Evolutionary conservation across 164 flowering plant species (phyloP), one percentile per base, ranked within the genome.

Genomic region (Kalanchoe fedtschenkoi): DNA sequence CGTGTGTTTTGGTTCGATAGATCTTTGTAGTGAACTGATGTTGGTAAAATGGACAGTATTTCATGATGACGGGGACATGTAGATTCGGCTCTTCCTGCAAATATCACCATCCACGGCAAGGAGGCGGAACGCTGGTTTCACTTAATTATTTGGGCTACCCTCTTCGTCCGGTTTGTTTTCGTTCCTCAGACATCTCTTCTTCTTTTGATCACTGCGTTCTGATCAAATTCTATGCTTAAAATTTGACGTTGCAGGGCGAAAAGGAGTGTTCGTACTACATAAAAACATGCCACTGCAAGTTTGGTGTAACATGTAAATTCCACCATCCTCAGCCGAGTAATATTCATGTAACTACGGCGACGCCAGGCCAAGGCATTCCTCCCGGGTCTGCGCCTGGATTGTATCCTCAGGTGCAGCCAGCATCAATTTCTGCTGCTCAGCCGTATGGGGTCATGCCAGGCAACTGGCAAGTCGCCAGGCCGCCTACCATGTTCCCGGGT

Each of bases 1-100:
- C n/a, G n/a, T n/a, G n/a, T n/a, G n/a, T n/a, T n/a, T n/a, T n/a
- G n/a, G n/a, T n/a, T n/a, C n/a, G n/a, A n/a, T 47, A 2, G 56
- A 51, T 51, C 17, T 51, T 51, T 26, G 33, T 22, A 4, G 61
- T 34, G 38, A 33, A 37, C 24, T 58, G 29, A 58, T 58, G n/a
- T n/a, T n/a, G n/a, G n/a, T n/a, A n/a, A n/a, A 55, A 44, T 70
- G 39, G 77, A 77, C 86, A 95, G 99, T 87, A 81, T 68, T 95
- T 66, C 70, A 69, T 91, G 89, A 78, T 85, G 77, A 89, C 93
- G 22, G 97, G 99, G 38, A 75, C 78, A 47, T 95, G 99, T 71
- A 95, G 83, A 77, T 95, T 82, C 72, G 99, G 99, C 63, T 62
- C 85, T 66, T 79, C 97, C 24, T 95, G 99, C 76, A 95, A 95